These are phyloP conservation scores for Fusarium nodosum DNA, from an alignment of 2,329 filamentous ascomycete genomes.

Conservation along the genomic window DNA sequence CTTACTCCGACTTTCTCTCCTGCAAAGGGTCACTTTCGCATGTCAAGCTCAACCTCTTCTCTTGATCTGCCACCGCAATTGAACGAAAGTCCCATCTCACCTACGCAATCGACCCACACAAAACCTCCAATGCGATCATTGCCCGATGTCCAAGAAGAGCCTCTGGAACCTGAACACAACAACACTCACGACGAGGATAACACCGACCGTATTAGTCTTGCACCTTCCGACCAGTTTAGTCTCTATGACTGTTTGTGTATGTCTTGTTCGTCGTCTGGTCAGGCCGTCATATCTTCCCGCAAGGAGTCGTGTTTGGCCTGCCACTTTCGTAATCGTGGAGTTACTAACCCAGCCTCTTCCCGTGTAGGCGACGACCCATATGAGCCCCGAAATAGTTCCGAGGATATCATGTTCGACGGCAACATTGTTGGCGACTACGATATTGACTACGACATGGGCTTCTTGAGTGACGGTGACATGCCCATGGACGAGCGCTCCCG, in stretches of 20 bases:
- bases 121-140: slow-evolving; percentile 76
- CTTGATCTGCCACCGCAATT: slow-evolving; percentile 69
- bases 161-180: slow-evolving; percentile 74
- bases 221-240: slow-evolving; percentile 55
- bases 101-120: slow-evolving; percentile 56
- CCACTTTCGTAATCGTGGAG: slow-evolving; percentile 20
- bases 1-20: slow-evolving; percentile 78
- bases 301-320: slow-evolving; percentile 20
- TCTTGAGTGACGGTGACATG: slow-evolving; percentile 74
- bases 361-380: slow-evolving; percentile 72
- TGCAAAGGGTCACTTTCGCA: slow-evolving; percentile 70
- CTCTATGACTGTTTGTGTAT: slow-evolving; percentile 81
- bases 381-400: slow-evolving; percentile 65
- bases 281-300: slow-evolving; percentile 9
- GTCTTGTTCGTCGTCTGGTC: slow-evolving; percentile 54
- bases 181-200: neutral
- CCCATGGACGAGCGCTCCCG: slow-evolving; percentile 59
- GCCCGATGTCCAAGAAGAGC: slow-evolving; percentile 88
- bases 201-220: slow-evolving; percentile 65
- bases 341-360: slow-evolving; percentile 32
- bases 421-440: slow-evolving; percentile 60
- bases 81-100: slow-evolving; percentile 68
- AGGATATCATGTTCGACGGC: slow-evolving; percentile 55
- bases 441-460: slow-evolving; percentile 75
- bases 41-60: slow-evolving; percentile 83